A percentile compares a stretch with the other conserved stretches of the same genome.
Evolutionary conservation across 1,139 yeast species (phyloP).

Genomic region (Pneumocystis murina): DNA sequence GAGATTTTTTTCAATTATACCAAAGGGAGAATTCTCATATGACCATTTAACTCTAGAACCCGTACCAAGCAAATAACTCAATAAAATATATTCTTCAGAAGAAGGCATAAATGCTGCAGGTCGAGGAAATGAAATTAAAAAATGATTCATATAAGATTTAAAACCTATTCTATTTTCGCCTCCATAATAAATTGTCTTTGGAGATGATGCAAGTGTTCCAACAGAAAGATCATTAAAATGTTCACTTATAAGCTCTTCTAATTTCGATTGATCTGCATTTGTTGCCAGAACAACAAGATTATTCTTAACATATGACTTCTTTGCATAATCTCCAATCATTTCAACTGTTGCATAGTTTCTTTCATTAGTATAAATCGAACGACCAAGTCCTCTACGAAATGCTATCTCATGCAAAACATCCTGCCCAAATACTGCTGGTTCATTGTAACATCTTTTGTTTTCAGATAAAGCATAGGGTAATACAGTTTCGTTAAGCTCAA

Average conservation of each 20-base stretch:
- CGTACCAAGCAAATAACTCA: conserved; percentile 60
- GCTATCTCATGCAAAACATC: conserved; percentile 71
- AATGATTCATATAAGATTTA: conserved; percentile 44
- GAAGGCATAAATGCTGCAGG: conserved; percentile 27
- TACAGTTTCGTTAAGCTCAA: not conserved
- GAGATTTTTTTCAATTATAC: conserved; percentile 29
- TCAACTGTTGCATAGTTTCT: conserved; percentile 41
- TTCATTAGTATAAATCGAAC: conserved; percentile 64
- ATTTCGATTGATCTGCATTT: conserved; percentile 62
- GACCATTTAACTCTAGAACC: conserved; percentile 30
- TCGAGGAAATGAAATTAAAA: conserved; percentile 72
- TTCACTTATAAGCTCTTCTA: conserved; percentile 50
- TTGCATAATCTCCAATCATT: conserved; percentile 53
- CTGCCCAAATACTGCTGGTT: conserved; percentile 37
- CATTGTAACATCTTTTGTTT: conserved; percentile 62
- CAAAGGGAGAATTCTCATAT: conserved; percentile 33
- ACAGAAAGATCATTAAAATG: conserved; percentile 50
- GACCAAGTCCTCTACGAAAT: conserved; percentile 81
- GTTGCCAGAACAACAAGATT: conserved; percentile 59
- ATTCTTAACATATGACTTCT: conserved; percentile 51
- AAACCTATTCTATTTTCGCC: conserved; percentile 72
- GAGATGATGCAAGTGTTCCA: conserved; percentile 36
- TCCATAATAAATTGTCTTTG: conserved; percentile 34
- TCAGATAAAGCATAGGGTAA: not conserved
- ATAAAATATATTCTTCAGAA: conserved; percentile 52